A percentile compares a stretch with the other conserved stretches of the same genome.
These are phyloP conservation scores for Nakazawaea siamensis DNA, from an alignment of 805 yeast species.

Conservation along the genomic window DNA sequence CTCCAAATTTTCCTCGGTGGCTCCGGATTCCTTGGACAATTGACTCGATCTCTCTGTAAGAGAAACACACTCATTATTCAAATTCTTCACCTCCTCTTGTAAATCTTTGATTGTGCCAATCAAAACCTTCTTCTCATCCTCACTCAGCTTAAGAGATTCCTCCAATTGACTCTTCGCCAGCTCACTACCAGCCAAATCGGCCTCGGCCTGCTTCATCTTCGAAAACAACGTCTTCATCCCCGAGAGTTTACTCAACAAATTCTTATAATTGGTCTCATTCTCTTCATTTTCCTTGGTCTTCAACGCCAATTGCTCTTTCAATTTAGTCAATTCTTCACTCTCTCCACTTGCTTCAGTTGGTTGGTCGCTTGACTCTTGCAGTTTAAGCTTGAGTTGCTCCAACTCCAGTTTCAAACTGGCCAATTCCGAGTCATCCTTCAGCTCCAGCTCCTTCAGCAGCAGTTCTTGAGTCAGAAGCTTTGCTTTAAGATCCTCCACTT, in stretches of 20 bases:
- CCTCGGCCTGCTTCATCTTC: slow-evolving; percentile 66
- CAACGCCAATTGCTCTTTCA: slow-evolving; percentile 23
- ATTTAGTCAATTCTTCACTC: slow-evolving; percentile 7
- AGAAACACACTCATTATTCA: slow-evolving; percentile 49
- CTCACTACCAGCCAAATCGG: slow-evolving; percentile 47
- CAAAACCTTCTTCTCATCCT: slow-evolving; percentile 11
- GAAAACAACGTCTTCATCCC: slow-evolving; percentile 67
- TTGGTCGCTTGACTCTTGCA: neutral
- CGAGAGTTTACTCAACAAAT: slow-evolving; percentile 51
- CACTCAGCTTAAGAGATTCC: slow-evolving; percentile 14
- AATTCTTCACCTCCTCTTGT: slow-evolving; percentile 26
- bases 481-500: too few species aligned
- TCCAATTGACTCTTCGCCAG: slow-evolving; percentile 26
- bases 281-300: slow-evolving; percentile 46
- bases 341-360: slow-evolving; percentile 2
- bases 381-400: neutral
- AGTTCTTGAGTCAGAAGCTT: too few species aligned
- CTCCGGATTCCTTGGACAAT: slow-evolving; percentile 28
- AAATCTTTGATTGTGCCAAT: slow-evolving; percentile 14
- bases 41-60: slow-evolving; percentile 30
- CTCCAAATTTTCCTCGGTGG: slow-evolving; percentile 28
- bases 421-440: too few species aligned
- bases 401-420: neutral
- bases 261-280: slow-evolving; percentile 52
- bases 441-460: too few species aligned